phyloP scores from a whole-genome alignment of 2,329 filamentous ascomycete genomes.

The Verticillium alfalfae region DNA sequence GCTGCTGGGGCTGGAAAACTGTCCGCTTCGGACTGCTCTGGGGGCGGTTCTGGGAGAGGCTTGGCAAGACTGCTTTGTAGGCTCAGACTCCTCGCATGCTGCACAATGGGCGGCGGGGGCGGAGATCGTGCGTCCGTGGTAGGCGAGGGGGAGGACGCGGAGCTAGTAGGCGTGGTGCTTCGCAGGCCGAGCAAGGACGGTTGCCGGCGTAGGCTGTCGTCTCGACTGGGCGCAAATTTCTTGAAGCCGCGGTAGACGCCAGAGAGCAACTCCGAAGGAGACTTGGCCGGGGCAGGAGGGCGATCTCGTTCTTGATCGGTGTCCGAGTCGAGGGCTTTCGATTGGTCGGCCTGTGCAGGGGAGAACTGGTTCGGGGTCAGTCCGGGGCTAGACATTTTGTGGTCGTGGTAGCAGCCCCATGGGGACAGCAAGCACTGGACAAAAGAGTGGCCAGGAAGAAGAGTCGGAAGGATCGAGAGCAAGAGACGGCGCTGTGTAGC shows the following conservation, averaged over 20 bases:
- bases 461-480: neutral
- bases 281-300: constrained; percentile 20
- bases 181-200: constrained; percentile 36
- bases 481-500: neutral
- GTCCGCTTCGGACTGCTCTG: constrained; percentile 4
- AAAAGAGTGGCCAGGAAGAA: neutral
- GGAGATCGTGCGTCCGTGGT: constrained; percentile 12
- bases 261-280: constrained; percentile 41
- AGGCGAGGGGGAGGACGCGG: constrained; percentile 18
- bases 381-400: constrained; percentile 14
- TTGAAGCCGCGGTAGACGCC: constrained; percentile 47
- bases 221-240: constrained; percentile 37
- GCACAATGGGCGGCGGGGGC: constrained; percentile 9
- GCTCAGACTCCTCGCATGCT: constrained; percentile 50
- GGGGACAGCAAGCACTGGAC: neutral
- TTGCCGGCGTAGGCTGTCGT: constrained; percentile 38
- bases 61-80: constrained; percentile 53
- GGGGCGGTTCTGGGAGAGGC: constrained; percentile 48
- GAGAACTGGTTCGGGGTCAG: constrained; percentile 24
- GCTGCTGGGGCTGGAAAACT: constrained; percentile 19
- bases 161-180: constrained; percentile 18
- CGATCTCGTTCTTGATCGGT: constrained; percentile 29
- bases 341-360: constrained; percentile 21
- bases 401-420: neutral
- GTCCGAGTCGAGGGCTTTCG: constrained; percentile 37